Evolutionary conservation across 768 basidiomycete genomes (phyloP), one percentile per base, ranked within the genome.

Genomic region (Lentinus brumalis): DNA sequence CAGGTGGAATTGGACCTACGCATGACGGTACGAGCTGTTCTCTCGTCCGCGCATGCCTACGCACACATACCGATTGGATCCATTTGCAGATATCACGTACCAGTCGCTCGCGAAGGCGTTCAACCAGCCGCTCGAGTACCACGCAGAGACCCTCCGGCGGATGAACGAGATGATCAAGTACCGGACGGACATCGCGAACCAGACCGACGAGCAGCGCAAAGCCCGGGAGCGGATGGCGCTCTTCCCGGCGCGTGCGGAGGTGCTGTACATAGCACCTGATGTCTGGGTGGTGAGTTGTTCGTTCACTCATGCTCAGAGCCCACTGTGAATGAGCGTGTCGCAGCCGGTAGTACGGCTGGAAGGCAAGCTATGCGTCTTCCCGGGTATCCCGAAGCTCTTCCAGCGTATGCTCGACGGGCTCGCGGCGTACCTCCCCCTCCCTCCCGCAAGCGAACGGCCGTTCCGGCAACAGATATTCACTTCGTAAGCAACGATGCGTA

Each of bases 1-100:
- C 86, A 12, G 95, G 96, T 1, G 95, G 96, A 0, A 94, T 97
- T 56, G 94, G 94, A 0, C 92, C 93, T 3, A 96, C 93, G 12
- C 92, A 94, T 69, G 93, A 93, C 69, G 92, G 92, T 91, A 64
- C 57, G 81, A 26, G 21, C 21, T 26, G 21, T 10, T 4, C 6
- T 40, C 15, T 0, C 12, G 30, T 31, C 15, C 32, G 21, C 4
- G 10, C 18, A 16, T 29, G 26, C 45, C 21, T 21, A 50, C 51
- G 44, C 45, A 29, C 30, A 30, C 29, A 26, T 10, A 15, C 6
- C 45, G 12, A 9, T 57, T 21, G 42, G 10, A 4, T 4, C 8
- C 12, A n/a, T 40, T 4, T 41, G 4, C 69, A 89, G 92, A 95
- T 69, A 96, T 96, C 69, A 96, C 95, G 5, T 97, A 97, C 67